Conservation (phyloP, 441 rosid species). For the Raphanus hybrid region DNA sequence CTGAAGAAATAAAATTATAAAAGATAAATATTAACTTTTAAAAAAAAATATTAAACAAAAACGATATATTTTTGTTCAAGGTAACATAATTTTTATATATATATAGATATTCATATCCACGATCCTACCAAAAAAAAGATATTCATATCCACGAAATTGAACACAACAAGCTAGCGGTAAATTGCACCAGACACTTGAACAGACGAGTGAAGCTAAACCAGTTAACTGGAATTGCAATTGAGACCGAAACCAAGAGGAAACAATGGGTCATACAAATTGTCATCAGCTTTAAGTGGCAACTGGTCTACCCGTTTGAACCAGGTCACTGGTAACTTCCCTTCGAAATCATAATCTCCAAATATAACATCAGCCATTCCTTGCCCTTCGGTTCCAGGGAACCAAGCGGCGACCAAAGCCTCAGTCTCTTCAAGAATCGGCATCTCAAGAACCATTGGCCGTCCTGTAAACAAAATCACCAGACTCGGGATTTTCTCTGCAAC, state of each 20-base stretch:
- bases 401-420: constrained; percentile 78
- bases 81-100: too few species aligned
- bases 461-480: constrained; percentile 64
- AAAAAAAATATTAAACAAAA: too few species aligned
- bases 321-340: constrained; percentile 70
- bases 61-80: too few species aligned
- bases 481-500: constrained; percentile 71
- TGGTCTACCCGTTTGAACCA: constrained; percentile 71
- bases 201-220: constrained; percentile 25
- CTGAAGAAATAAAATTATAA: too few species aligned
- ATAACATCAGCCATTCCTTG: constrained; percentile 70
- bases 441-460: constrained; percentile 76
- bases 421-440: constrained; percentile 54
- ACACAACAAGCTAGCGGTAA: neutral
- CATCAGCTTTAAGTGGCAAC: constrained; percentile 54
- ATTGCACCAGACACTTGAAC: neutral
- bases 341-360: constrained; percentile 70
- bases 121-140: too few species aligned
- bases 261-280: constrained; percentile 61
- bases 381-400: constrained; percentile 91
- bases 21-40: too few species aligned
- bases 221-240: constrained; percentile 2
- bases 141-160: neutral
- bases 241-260: constrained; percentile 44
- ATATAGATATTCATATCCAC: too few species aligned